Conservation (phyloP, 1,139 yeast species). For the Zhuliangozyma parablackwelliae region DNA sequence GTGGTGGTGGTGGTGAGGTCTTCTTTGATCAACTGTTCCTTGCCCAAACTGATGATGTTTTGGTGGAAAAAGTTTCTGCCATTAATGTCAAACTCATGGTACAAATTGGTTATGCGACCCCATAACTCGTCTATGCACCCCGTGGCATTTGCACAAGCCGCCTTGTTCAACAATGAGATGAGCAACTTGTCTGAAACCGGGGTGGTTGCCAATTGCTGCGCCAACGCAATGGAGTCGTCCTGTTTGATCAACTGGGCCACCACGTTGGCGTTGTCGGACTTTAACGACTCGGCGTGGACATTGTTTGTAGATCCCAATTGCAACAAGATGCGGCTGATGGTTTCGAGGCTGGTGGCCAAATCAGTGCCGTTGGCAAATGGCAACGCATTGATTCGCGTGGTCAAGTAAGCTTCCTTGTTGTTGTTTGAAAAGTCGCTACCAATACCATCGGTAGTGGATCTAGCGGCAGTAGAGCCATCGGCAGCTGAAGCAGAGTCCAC, state of each 20-base stretch:
- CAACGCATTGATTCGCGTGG: conserved; percentile 66
- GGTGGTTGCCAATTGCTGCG: conserved; percentile 11
- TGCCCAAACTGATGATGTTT: conserved; percentile 72
- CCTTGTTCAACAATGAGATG: conserved; percentile 57
- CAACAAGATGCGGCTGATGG: conserved; percentile 52
- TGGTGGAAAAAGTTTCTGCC: conserved; percentile 85
- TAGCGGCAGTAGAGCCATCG: not conserved
- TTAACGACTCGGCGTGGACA: conserved; percentile 9
- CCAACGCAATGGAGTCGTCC: conserved; percentile 43
- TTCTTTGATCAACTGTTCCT: conserved; percentile 32
- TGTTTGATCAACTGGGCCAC: conserved; percentile 29
- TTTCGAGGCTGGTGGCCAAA: conserved; percentile 48
- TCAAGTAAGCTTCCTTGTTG: conserved; percentile 63
- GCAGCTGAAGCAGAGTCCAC: not conserved
- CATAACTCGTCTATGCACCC: conserved; percentile 57
- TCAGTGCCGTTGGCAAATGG: conserved; percentile 74
- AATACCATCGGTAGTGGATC: not conserved
- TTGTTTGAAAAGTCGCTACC: conserved; percentile 42
- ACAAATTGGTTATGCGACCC: conserved; percentile 18
- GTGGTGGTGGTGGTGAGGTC: conserved; percentile 6
- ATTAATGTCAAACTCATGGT: conserved; percentile 68
- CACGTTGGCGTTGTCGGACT: conserved; percentile 3
- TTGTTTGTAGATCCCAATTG: conserved; percentile 15
- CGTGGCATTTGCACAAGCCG: conserved; percentile 49
- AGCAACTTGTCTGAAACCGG: conserved; percentile 37